phyloP scores from a whole-genome alignment of 441 rosid species.

The Corymbia calophylla region DNA sequence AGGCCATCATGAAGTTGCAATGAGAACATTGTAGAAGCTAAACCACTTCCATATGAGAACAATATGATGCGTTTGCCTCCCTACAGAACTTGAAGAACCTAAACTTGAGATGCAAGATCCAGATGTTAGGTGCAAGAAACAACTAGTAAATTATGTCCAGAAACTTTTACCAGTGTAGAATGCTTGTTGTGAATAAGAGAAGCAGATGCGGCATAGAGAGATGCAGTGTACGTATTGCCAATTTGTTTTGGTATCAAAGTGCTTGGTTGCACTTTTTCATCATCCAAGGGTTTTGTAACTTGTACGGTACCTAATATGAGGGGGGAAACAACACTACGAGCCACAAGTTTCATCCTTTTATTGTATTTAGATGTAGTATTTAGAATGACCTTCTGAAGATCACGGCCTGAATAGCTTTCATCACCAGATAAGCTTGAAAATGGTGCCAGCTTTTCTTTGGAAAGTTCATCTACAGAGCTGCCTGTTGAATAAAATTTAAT shows the following conservation, averaged over 20 bases:
- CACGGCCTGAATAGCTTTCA: slow-evolving; percentile 88
- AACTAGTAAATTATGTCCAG: background rate
- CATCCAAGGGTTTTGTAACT: slow-evolving; percentile 71
- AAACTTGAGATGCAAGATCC: background rate
- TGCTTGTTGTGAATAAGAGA: slow-evolving; percentile 83
- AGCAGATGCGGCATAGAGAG: slow-evolving; percentile 87
- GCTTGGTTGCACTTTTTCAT: slow-evolving; percentile 76
- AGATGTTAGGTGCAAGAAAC: background rate
- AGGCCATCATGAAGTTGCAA: slow-evolving; percentile 49
- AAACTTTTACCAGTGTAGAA: slow-evolving; percentile 48
- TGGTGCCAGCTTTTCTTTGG: slow-evolving; percentile 75
- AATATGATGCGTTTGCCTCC: slow-evolving; percentile 65
- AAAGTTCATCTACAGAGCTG: slow-evolving; percentile 74
- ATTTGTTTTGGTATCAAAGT: slow-evolving; percentile 91
- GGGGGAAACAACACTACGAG: background rate
- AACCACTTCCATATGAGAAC: slow-evolving; percentile 96
- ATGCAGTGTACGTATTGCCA: slow-evolving; percentile 97
- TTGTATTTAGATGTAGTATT: background rate
- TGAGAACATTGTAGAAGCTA: slow-evolving; percentile 84
- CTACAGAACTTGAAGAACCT: slow-evolving; percentile 22
- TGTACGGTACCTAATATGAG: slow-evolving; percentile 62
- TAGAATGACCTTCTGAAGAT: slow-evolving; percentile 81
- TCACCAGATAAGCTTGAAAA: slow-evolving; percentile 65
- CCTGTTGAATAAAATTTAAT: background rate
- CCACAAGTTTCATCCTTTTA: slow-evolving; percentile 2